A percentile compares a stretch with the other conserved stretches of the same genome.
phyloP scores from a whole-genome alignment of 2,329 filamentous ascomycete species.

The Sporothrix sp. region DNA sequence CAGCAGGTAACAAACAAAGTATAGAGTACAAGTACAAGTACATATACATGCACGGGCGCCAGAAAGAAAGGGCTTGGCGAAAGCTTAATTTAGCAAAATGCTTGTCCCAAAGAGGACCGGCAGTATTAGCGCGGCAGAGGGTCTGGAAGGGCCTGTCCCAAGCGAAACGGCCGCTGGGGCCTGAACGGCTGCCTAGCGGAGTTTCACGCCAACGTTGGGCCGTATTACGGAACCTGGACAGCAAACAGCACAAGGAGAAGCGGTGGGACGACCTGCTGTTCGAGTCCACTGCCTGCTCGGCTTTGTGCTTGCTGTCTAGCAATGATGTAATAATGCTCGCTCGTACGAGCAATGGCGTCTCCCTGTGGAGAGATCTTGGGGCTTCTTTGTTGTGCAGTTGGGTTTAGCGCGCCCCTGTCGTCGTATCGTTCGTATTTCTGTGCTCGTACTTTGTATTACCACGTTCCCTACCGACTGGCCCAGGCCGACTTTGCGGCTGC shows the following conservation, averaged over 20 bases:
- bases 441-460: background rate
- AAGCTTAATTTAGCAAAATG: background rate
- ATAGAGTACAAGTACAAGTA: no score
- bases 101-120: slow-evolving; percentile 1
- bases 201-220: background rate
- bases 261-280: background rate
- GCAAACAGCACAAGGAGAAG: background rate
- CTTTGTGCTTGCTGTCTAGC: no score
- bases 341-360: no score
- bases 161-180: no score
- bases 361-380: no score
- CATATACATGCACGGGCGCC: background rate
- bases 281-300: no score
- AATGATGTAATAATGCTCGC: no score
- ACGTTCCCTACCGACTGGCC: background rate
- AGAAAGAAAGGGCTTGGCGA: slow-evolving; percentile 1
- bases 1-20: no score
- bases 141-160: slow-evolving; percentile 3
- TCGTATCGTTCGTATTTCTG: background rate
- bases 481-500: no score
- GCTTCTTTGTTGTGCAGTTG: no score
- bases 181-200: background rate
- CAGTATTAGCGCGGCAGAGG: background rate
- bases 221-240: background rate
- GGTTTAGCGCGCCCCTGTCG: no score